A percentile compares a stretch with the other conserved stretches of the same genome.
These are phyloP conservation scores for Debaryomyces castellii DNA, from an alignment of 805 yeast genomes.

Conservation along the genomic window DNA sequence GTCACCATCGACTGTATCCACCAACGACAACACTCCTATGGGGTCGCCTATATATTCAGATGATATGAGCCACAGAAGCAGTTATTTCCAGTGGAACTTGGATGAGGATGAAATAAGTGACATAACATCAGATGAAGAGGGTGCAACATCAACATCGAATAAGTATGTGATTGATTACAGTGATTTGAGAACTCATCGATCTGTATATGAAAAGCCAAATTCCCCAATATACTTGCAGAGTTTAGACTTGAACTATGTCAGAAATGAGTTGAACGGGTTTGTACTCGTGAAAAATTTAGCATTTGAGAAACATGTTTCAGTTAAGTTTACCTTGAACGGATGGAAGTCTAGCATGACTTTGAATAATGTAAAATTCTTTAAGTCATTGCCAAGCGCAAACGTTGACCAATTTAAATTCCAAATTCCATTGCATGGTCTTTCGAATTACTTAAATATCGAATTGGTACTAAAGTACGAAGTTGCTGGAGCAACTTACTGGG, in stretches of 20 bases:
- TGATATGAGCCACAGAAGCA: conserved; percentile 10
- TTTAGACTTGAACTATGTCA: conserved; percentile 28
- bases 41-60: conserved; percentile 25
- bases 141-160: neutral
- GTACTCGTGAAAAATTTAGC: conserved; percentile 35
- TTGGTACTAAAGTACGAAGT: conserved; percentile 34
- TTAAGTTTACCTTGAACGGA: conserved; percentile 50
- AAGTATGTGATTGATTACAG: conserved; percentile 12
- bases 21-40: conserved; percentile 49
- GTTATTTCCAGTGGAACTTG: conserved; percentile 26
- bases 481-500: conserved; percentile 33
- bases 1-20: conserved; percentile 63
- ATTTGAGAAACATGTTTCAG: conserved; percentile 32
- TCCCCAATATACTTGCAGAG: conserved; percentile 36
- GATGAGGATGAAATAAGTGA: conserved; percentile 18
- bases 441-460: conserved; percentile 30
- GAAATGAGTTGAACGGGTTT: conserved; percentile 14
- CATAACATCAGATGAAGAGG: conserved; percentile 22
- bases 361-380: conserved; percentile 18
- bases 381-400: conserved; percentile 23
- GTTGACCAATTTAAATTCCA: conserved; percentile 52
- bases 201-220: conserved; percentile 10
- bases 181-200: conserved; percentile 10
- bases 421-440: conserved; percentile 40
- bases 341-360: conserved; percentile 40